Conservation (phyloP, 1,284 basidiomycete species). For the Coniferiporia weirii region DNA sequence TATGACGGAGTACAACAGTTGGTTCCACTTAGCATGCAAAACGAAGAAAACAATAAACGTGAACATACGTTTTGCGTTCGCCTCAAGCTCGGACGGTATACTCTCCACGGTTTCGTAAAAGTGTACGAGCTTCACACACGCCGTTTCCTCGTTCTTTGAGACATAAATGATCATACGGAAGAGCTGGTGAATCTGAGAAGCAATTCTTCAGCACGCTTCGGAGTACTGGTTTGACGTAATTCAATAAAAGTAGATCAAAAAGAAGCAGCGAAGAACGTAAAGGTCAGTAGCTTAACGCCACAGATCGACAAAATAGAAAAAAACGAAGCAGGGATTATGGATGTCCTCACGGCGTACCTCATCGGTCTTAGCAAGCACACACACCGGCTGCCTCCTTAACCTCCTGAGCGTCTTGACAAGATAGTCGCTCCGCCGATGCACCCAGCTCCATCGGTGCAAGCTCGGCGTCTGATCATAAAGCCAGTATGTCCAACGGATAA, state of each 20-base stretch:
- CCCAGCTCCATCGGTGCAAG: constrained; percentile 36
- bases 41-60: constrained; percentile 3
- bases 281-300: no score
- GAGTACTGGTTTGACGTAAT: not conserved
- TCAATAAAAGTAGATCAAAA: no score
- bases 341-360: constrained; percentile 39
- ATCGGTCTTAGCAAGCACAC: constrained; percentile 54
- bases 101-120: constrained; percentile 48
- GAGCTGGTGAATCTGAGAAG: constrained; percentile 51
- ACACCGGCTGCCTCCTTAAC: constrained; percentile 49
- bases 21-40: constrained; percentile 15
- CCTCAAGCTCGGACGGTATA: constrained; percentile 55
- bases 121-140: constrained; percentile 60
- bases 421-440: constrained; percentile 36
- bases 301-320: no score
- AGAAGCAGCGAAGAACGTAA: no score
- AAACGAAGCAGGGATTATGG: not conserved
- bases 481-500: constrained; percentile 55
- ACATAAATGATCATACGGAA: constrained; percentile 65
- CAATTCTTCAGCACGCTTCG: not conserved
- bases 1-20: not conserved
- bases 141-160: constrained; percentile 59
- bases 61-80: constrained; percentile 52
- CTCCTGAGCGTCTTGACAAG: constrained; percentile 42
- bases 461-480: constrained; percentile 53